A percentile compares a stretch with the other conserved stretches of the same genome.
Evolutionary conservation across 2,329 filamentous ascomycete species (phyloP).

Genomic region (Dactylellina drechsleri): DNA sequence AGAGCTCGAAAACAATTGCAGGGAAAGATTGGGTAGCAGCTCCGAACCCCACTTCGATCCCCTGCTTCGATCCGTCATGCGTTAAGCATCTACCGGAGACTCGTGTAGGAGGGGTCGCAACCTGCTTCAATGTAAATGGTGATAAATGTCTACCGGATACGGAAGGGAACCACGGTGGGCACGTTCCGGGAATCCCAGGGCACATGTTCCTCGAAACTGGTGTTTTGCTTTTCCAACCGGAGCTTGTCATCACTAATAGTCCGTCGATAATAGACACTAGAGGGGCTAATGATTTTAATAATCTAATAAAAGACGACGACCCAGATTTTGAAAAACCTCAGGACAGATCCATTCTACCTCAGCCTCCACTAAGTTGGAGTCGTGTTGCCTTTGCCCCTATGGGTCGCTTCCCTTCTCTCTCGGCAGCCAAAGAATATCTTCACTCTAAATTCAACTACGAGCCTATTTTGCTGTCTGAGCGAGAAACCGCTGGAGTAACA

Average conservation of each 20-base stretch:
- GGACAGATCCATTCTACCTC: constrained; percentile 12
- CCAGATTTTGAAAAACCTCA: neutral
- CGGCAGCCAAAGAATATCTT: neutral
- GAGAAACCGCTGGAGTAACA: constrained; percentile 8
- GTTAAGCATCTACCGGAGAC: constrained; percentile 21
- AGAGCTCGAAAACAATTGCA: neutral
- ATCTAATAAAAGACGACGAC: neutral
- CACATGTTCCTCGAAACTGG: constrained; percentile 44
- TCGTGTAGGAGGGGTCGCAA: constrained; percentile 9
- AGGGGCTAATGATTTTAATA: neutral
- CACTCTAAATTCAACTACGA: constrained; percentile 20
- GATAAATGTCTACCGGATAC: constrained; percentile 17
- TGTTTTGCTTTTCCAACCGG: constrained; percentile 35
- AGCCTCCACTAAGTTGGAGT: constrained; percentile 34
- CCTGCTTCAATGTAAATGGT: constrained; percentile 6
- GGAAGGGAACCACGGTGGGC: neutral
- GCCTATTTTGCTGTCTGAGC: constrained; percentile 16
- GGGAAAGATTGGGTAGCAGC: neutral
- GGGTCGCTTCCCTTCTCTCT: constrained; percentile 18
- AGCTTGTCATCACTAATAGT: constrained; percentile 19
- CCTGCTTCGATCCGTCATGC: constrained; percentile 21
- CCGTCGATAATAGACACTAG: neutral
- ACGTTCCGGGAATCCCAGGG: constrained; percentile 33
- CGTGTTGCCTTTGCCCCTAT: constrained; percentile 26
- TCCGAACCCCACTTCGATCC: constrained; percentile 17